Percentiles rank a stretch among this genome's conserved stretches.
Conservation (phyloP, 352 stramenopile genomes). For the Albugo laibachii region DNA sequence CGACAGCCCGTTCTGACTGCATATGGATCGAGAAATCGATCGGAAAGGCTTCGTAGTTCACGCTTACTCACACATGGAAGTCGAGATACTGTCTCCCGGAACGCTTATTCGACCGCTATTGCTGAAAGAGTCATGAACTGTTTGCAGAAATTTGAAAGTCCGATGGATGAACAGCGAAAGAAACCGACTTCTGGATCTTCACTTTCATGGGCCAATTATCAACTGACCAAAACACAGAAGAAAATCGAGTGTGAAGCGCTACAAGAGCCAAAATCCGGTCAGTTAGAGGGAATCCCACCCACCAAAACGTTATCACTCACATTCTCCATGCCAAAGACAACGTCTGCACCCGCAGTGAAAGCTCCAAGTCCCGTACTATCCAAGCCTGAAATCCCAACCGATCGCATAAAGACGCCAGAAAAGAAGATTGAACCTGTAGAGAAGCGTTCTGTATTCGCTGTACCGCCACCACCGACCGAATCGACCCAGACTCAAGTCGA, state of each 20-base stretch:
- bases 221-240: slow-evolving; percentile 29
- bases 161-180: slow-evolving; percentile 40
- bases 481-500: slow-evolving; percentile 8
- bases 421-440: neutral
- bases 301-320: slow-evolving; percentile 21
- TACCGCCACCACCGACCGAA: neutral
- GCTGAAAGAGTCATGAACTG: slow-evolving; percentile 63
- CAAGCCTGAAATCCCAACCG: neutral
- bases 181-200: slow-evolving; percentile 62
- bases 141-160: slow-evolving; percentile 65
- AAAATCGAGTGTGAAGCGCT: neutral
- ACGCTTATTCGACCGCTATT: slow-evolving; percentile 51
- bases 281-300: slow-evolving; percentile 18
- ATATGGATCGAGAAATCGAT: neutral
- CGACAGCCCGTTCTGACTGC: neutral
- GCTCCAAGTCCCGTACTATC: neutral
- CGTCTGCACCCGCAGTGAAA: neutral
- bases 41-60: slow-evolving; percentile 16
- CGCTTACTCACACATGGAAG: slow-evolving; percentile 51
- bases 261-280: neutral
- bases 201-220: slow-evolving; percentile 71
- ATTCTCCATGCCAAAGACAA: neutral
- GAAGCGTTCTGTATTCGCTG: slow-evolving; percentile 1
- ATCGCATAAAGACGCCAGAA: too few relatives aligned
- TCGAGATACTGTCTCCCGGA: slow-evolving; percentile 27